Percentiles rank a stretch among this genome's conserved stretches.
Conservation (phyloP, 2,329 filamentous ascomycete genomes). For the Nectriaceae sp. region DNA sequence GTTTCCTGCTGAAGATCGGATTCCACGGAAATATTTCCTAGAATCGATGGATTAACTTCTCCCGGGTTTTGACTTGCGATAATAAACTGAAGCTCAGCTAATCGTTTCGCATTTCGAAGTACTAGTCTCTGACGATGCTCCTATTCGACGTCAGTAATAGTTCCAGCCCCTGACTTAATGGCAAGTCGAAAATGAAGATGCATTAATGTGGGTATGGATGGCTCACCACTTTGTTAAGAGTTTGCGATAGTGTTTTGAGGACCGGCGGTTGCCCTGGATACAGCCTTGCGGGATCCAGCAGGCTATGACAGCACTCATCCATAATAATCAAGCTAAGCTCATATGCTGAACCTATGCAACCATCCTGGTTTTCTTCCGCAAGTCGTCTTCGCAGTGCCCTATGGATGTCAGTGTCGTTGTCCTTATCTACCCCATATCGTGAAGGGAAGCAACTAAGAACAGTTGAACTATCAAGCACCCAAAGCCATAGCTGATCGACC, state of each 20-base stretch:
- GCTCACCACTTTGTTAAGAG: too few species aligned
- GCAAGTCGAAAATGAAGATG: too few species aligned
- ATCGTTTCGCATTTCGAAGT: slow-evolving; percentile 1
- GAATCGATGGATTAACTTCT: background rate
- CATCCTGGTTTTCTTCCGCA: slow-evolving; percentile 26
- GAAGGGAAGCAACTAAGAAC: slow-evolving; percentile 44
- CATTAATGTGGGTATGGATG: too few species aligned
- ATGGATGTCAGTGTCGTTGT: slow-evolving; percentile 41
- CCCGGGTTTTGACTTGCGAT: too few species aligned
- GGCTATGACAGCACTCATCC: slow-evolving; percentile 41
- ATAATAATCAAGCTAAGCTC: slow-evolving; percentile 40
- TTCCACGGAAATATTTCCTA: slow-evolving; percentile 2
- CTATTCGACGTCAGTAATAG: too few species aligned
- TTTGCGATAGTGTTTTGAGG: background rate
- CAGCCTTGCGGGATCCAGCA: slow-evolving; percentile 40
- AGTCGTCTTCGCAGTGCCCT: slow-evolving; percentile 39
- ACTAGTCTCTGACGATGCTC: slow-evolving; percentile 2
- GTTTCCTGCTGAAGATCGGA: slow-evolving; percentile 3
- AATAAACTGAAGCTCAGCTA: too few species aligned
- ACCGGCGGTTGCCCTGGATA: slow-evolving; percentile 3
- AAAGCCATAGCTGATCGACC: slow-evolving; percentile 49
- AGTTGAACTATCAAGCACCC: slow-evolving; percentile 38
- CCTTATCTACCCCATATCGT: slow-evolving; percentile 44
- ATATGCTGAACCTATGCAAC: slow-evolving; percentile 33
- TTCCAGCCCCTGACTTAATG: too few species aligned